Evolutionary conservation across 306 rosid genomes (phyloP).

Genomic region (Rosa lucieae): DNA sequence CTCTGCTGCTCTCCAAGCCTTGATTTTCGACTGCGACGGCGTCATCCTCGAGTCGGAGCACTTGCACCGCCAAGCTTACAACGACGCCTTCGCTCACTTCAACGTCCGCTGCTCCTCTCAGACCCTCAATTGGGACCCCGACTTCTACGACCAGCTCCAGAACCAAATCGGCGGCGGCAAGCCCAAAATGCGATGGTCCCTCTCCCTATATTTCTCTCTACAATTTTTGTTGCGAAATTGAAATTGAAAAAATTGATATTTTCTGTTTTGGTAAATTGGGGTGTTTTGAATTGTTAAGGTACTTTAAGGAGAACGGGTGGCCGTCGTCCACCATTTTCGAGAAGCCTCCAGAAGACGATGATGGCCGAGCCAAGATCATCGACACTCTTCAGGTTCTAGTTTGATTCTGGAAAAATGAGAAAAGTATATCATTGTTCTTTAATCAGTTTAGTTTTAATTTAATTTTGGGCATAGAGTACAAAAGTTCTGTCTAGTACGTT

Average conservation of each 20-base stretch:
- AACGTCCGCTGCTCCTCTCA: slow-evolving; percentile 52
- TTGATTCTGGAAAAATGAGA: slow-evolving; percentile 13
- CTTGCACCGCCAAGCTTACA: slow-evolving; percentile 91
- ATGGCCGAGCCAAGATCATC: slow-evolving; percentile 64
- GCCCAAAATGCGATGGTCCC: slow-evolving; percentile 96
- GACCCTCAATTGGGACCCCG: slow-evolving; percentile 66
- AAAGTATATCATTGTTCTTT: background rate
- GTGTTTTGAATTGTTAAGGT: slow-evolving; percentile 47
- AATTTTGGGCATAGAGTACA: background rate
- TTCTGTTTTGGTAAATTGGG: slow-evolving; percentile 9
- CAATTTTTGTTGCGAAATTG: background rate
- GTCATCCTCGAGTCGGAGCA: slow-evolving; percentile 92
- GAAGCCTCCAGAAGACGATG: slow-evolving; percentile 67
- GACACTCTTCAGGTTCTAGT: slow-evolving; percentile 69
- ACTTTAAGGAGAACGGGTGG: slow-evolving; percentile 88
- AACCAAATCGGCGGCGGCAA: slow-evolving; percentile 91
- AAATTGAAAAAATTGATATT: background rate
- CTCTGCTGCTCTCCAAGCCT: slow-evolving; percentile 54
- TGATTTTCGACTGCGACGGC: slow-evolving; percentile 91
- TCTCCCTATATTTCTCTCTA: background rate
- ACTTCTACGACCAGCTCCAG: slow-evolving; percentile 83
- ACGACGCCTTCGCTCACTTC: slow-evolving; percentile 79
- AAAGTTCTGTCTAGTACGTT: slow-evolving; percentile 2
- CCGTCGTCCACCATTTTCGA: slow-evolving; percentile 75
- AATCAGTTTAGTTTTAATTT: background rate